Evolutionary conservation across 2,329 filamentous ascomycete species (phyloP).

Genomic region (Cladobotryum mycophilum): DNA sequence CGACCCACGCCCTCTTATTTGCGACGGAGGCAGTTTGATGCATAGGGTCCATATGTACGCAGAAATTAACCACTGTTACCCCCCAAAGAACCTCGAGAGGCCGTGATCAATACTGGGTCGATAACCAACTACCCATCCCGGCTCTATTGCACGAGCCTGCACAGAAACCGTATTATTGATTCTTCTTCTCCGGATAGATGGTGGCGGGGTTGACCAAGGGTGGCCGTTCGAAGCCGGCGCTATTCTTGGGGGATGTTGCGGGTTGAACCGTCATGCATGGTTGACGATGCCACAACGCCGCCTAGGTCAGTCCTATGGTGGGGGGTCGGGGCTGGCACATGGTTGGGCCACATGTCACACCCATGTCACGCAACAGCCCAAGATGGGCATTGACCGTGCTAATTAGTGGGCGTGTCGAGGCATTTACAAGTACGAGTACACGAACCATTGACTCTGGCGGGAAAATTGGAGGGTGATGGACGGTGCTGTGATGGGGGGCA

Average conservation of each 20-base stretch:
- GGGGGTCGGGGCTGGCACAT: slow-evolving; percentile 3
- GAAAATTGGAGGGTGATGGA: neutral
- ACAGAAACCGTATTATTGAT: neutral
- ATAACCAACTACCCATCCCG: no score
- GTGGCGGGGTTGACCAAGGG: slow-evolving; percentile 4
- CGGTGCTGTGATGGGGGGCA: neutral
- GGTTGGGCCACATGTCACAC: slow-evolving; percentile 5
- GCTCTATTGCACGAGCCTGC: no score
- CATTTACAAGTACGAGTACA: no score
- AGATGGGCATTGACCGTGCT: no score
- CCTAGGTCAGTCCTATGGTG: slow-evolving; percentile 6
- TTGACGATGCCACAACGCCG: slow-evolving; percentile 19
- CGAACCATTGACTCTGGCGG: neutral
- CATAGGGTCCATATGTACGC: neutral
- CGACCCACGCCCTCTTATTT: neutral
- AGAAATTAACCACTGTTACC: no score
- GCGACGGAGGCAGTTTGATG: neutral
- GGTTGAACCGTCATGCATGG: slow-evolving; percentile 29
- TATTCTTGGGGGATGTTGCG: slow-evolving; percentile 25
- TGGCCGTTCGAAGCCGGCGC: slow-evolving; percentile 8
- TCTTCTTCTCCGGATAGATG: neutral
- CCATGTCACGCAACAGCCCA: neutral
- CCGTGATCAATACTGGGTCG: no score
- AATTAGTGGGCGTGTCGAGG: no score
- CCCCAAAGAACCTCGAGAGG: no score